Evolutionary conservation across 306 rosid species (phyloP).

Genomic region (Cucumis melo): DNA sequence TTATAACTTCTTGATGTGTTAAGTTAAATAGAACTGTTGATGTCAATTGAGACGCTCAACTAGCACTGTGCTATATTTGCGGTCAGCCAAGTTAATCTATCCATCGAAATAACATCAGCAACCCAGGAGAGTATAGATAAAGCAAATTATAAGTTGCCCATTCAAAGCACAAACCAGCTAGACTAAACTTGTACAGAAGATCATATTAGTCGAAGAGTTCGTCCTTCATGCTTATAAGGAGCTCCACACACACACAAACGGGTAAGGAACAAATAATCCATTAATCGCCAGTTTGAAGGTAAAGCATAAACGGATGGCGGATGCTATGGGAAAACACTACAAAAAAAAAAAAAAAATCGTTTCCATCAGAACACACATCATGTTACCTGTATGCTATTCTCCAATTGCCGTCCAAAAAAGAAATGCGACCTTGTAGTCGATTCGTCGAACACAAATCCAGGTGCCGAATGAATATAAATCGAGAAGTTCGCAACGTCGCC

Average conservation of each 20-base stretch:
- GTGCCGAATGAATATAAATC: conserved; percentile 33
- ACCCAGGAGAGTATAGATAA: background rate
- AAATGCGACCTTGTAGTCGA: conserved; percentile 31
- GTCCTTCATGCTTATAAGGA: background rate
- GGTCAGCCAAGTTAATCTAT: background rate
- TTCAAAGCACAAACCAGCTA: background rate
- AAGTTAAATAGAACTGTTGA: too few species aligned
- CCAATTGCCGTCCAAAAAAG: conserved; percentile 29
- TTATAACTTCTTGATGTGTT: background rate
- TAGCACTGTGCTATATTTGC: background rate
- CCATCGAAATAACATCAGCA: background rate
- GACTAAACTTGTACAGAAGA: background rate
- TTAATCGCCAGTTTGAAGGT: background rate
- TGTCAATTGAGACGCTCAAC: background rate
- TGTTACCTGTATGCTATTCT: conserved; percentile 29
- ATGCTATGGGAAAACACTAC: background rate
- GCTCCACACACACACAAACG: background rate
- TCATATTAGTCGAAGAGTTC: background rate
- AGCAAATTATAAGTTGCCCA: background rate
- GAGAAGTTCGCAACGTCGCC: conserved; percentile 41
- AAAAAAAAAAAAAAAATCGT: background rate
- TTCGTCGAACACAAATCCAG: conserved; percentile 35
- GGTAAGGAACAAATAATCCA: background rate
- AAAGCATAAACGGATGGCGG: background rate
- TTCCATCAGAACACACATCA: background rate